phyloP scores from a whole-genome alignment of 2,329 filamentous ascomycete species.

The Cladosporium sp. region DNA sequence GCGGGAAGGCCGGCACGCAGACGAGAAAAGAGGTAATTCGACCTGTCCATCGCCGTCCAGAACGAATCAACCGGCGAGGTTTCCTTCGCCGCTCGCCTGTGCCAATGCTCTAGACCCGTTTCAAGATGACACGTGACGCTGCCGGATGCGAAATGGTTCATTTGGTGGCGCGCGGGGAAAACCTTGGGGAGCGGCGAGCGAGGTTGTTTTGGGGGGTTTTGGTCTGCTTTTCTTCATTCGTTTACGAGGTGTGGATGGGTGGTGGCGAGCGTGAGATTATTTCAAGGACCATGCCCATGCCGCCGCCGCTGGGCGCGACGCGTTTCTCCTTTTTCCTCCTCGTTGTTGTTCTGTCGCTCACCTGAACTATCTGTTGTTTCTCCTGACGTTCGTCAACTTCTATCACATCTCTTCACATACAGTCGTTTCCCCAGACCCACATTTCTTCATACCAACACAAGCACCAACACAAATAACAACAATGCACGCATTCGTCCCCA shows the following conservation, averaged over 20 bases:
- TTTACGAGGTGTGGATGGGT: background rate
- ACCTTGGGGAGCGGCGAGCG: background rate
- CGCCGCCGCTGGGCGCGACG: background rate
- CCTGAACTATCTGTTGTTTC: too few relatives aligned
- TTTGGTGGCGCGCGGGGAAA: conserved; percentile 9
- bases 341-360: too few relatives aligned
- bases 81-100: background rate
- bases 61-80: conserved; percentile 5
- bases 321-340: too few relatives aligned
- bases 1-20: too few relatives aligned
- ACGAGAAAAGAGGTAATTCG: too few relatives aligned
- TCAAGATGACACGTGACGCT: conserved; percentile 10
- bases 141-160: background rate
- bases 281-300: conserved; percentile 9
- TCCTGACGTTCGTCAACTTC: background rate
- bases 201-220: conserved; percentile 2
- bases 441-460: conserved; percentile 5
- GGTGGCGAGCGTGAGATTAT: background rate
- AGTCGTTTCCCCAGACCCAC: conserved; percentile 1
- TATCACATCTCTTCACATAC: background rate
- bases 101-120: conserved; percentile 9
- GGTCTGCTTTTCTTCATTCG: background rate
- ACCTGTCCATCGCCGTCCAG: too few relatives aligned
- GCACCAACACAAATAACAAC: conserved; percentile 25
- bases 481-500: conserved; percentile 43